Evolutionary conservation across 1,139 yeast genomes (phyloP).

Genomic region (Tardiomyces digboiensis): DNA sequence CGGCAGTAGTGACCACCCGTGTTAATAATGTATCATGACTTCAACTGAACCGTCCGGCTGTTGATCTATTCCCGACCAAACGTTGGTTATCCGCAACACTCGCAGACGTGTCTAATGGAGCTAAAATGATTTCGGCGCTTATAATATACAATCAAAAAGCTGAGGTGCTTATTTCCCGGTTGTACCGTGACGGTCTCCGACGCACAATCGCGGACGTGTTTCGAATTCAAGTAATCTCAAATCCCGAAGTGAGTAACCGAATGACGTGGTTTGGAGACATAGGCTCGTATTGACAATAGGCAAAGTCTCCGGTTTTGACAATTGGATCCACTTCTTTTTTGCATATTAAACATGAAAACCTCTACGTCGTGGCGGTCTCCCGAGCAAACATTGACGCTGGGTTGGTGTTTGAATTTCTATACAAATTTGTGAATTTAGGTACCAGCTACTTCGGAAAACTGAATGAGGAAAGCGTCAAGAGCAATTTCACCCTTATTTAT

Average conservation of each 20-base stretch:
- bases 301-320: constrained; percentile 76
- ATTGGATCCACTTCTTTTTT: constrained; percentile 89
- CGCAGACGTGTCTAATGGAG: background rate
- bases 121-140: background rate
- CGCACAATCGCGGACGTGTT: constrained; percentile 81
- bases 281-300: constrained; percentile 15
- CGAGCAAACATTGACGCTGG: constrained; percentile 86
- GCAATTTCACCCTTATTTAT: constrained; percentile 59
- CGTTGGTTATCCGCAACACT: background rate
- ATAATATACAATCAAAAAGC: background rate
- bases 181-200: constrained; percentile 61
- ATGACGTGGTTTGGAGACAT: constrained; percentile 12
- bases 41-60: too few relatives aligned
- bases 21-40: too few relatives aligned
- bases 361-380: constrained; percentile 83
- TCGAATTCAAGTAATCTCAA: constrained; percentile 77
- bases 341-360: constrained; percentile 56
- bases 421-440: constrained; percentile 42
- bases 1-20: too few relatives aligned
- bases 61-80: too few relatives aligned
- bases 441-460: constrained; percentile 30
- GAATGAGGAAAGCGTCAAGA: constrained; percentile 39
- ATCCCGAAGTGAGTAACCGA: constrained; percentile 27
- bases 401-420: constrained; percentile 66
- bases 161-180: constrained; percentile 47